Percentiles rank a stretch among this genome's conserved stretches.
Conservation (phyloP, 2,329 filamentous ascomycete genomes). For the Mycocentrospora acerina region DNA sequence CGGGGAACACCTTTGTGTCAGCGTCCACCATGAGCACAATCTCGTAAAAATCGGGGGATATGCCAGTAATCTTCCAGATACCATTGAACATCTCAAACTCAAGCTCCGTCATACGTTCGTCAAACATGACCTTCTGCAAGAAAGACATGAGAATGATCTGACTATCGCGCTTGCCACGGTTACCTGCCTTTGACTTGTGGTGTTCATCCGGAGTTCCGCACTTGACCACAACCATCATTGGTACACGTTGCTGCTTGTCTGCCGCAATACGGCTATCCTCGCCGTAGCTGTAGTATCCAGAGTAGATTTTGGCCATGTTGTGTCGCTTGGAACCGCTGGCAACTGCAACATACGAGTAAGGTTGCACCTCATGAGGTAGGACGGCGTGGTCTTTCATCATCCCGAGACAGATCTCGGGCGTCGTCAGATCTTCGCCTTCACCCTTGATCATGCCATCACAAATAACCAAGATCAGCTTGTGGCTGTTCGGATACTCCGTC, state of each 20-base stretch:
- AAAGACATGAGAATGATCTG: conserved; percentile 99
- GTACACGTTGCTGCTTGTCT: conserved; percentile 93
- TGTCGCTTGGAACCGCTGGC: conserved; percentile 94
- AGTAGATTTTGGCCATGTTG: conserved; percentile 99
- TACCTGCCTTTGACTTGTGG: conserved; percentile 82
- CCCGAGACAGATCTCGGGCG: conserved; percentile 82
- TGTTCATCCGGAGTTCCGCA: conserved; percentile 89
- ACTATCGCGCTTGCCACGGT: conserved; percentile 97
- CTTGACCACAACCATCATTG: conserved; percentile 96
- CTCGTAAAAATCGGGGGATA: conserved; percentile 97
- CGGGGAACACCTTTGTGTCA: conserved; percentile 98
- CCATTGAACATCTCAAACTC: conserved; percentile 99
- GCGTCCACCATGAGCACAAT: conserved; percentile 98
- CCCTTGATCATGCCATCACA: conserved; percentile 99
- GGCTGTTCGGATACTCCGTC: conserved; percentile 98
- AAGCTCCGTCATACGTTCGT: conserved; percentile 98
- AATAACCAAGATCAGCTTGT: conserved; percentile 94
- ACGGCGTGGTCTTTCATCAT: conserved; percentile 95
- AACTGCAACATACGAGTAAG: conserved; percentile 95
- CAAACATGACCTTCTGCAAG: conserved; percentile 99
- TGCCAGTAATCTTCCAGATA: conserved; percentile 97
- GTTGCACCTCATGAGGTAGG: conserved; percentile 76
- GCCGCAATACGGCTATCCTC: conserved; percentile 72
- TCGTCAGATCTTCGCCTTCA: conserved; percentile 80
- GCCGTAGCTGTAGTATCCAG: conserved; percentile 98